Percentiles rank a stretch among this genome's conserved stretches.
Evolutionary conservation across 805 yeast genomes (phyloP).

Genomic region (Candida caryicola): DNA sequence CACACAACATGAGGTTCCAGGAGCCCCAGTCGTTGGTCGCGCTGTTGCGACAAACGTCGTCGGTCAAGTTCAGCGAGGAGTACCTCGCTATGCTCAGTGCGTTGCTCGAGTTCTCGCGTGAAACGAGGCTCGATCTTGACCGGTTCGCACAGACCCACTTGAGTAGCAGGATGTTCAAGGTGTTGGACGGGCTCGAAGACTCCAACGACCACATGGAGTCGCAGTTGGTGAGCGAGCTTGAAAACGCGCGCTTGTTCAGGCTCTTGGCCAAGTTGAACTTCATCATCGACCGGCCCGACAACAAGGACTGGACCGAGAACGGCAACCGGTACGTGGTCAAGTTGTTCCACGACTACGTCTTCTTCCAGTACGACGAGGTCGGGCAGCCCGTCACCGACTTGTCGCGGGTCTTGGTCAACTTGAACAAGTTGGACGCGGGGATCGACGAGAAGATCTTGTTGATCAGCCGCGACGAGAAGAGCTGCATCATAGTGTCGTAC

Average conservation of each 20-base stretch:
- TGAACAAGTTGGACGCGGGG: constrained; percentile 92
- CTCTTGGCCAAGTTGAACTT: constrained; percentile 78
- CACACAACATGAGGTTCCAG: constrained; percentile 21
- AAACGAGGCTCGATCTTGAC: constrained; percentile 21
- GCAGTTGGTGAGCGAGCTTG: constrained; percentile 68
- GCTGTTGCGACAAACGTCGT: constrained; percentile 13
- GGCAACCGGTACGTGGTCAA: constrained; percentile 64
- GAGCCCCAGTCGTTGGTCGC: constrained; percentile 12
- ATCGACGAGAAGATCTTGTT: constrained; percentile 77
- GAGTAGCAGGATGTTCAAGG: constrained; percentile 37
- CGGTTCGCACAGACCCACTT: constrained; percentile 24
- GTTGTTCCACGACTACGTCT: constrained; percentile 79
- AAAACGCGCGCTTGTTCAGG: constrained; percentile 84
- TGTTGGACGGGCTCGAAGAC: constrained; percentile 50
- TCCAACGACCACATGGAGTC: constrained; percentile 59
- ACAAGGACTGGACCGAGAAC: constrained; percentile 60
- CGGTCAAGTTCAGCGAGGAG: constrained; percentile 35
- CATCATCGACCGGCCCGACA: constrained; percentile 72
- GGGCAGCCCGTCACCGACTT: constrained; percentile 81
- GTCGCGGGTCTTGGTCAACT: constrained; percentile 70
- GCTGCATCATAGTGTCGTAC: constrained; percentile 79
- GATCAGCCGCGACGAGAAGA: constrained; percentile 80
- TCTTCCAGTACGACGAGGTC: constrained; percentile 74
- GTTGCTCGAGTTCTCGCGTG: constrained; percentile 15
- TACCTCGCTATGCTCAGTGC: constrained; percentile 42